Evolutionary conservation across 2,329 filamentous ascomycete genomes (phyloP), one percentile per base, ranked within the genome.

Genomic region (Arachnopeziza araneosa): DNA sequence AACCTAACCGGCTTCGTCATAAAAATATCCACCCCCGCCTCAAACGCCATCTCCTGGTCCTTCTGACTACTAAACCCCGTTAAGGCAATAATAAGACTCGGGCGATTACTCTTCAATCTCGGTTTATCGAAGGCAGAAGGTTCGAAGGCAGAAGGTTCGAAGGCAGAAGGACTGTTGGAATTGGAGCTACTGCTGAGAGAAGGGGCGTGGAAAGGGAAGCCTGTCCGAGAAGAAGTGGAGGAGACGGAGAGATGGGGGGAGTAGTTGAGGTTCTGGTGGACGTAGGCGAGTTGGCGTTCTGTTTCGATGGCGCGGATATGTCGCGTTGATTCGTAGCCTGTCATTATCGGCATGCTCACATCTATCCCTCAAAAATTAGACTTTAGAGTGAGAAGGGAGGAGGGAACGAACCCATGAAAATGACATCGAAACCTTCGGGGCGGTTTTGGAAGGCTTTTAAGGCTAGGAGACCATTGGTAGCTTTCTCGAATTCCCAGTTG

Each of bases 311-410:
- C 73, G 10, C 81, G 76, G 30, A 83, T 83, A 49, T 71, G 72
- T 7, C 74, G 73, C 14, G 80, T 82, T 0, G 77, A 72, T 57
- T 79, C 75, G 17, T 80, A 69, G 0, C 79, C 79, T 58, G 81
- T 75, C 72, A 83, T 79, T 7, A 83, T 72, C 0, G 81, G 81
- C 81, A 84, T 84, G 56, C 77, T 78, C 5, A 83, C 74, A 64
- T 83, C 81, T 74, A 66, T 67, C 14, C 77, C 78, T 30, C 78
- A 68, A 10, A 77, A 70, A 12, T 49, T n/a, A 24, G 1, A 26
- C n/a, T 26, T 26, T 24, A 50, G n/a, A 30, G 4, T 23, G 12
- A 30, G 50, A 48, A n/a, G 4, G 19, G 30, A 44, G 24, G 14
- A 30, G 22, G 50, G 60, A 32, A 17, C 64, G 63, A 68, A 74